These are phyloP conservation scores for Elongisporangium anandrum DNA, from an alignment of 352 stramenopile species.

Conservation along the genomic window DNA sequence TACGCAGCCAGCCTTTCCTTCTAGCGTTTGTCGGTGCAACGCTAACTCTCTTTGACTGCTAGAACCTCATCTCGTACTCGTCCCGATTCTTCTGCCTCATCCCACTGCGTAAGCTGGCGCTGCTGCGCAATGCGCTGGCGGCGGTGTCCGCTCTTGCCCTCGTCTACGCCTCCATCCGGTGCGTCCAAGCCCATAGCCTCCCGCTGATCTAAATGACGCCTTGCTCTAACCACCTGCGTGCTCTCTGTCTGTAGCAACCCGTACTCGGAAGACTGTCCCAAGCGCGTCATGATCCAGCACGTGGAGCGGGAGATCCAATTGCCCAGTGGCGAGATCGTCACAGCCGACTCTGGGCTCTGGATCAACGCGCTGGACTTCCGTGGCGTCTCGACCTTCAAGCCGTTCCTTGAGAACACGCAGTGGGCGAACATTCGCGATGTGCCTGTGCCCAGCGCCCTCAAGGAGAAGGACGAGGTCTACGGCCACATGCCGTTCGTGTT, in stretches of 20 bases:
- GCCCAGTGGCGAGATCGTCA: slow-evolving; percentile 34
- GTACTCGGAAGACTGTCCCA: slow-evolving; percentile 69
- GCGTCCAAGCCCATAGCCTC: slow-evolving; percentile 2
- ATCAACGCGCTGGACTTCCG: slow-evolving; percentile 70
- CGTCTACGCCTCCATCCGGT: slow-evolving; percentile 50
- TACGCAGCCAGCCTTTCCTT: slow-evolving; percentile 13
- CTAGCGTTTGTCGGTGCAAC: no score
- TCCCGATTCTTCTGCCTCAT: slow-evolving; percentile 75
- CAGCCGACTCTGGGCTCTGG: slow-evolving; percentile 60
- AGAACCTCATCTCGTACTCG: slow-evolving; percentile 51
- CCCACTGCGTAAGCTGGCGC: slow-evolving; percentile 26
- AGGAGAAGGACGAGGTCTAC: slow-evolving; percentile 57
- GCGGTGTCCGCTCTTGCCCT: slow-evolving; percentile 28
- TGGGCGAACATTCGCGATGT: slow-evolving; percentile 40
- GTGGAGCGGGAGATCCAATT: slow-evolving; percentile 50
- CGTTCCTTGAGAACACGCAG: slow-evolving; percentile 35
- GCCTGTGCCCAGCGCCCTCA: slow-evolving; percentile 25
- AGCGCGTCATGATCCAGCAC: slow-evolving; percentile 66
- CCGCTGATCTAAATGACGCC: no score
- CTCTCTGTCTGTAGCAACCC: slow-evolving; percentile 38
- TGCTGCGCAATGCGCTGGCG: slow-evolving; percentile 34
- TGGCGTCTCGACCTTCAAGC: slow-evolving; percentile 40
- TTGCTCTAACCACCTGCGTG: neutral
- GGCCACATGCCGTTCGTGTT: slow-evolving; percentile 65
- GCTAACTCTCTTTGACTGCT: neutral